A percentile compares a stretch with the other conserved stretches of the same genome.
Evolutionary conservation across 176 grass and related monocot species (phyloP).

Genomic region (Oryza punctata): DNA sequence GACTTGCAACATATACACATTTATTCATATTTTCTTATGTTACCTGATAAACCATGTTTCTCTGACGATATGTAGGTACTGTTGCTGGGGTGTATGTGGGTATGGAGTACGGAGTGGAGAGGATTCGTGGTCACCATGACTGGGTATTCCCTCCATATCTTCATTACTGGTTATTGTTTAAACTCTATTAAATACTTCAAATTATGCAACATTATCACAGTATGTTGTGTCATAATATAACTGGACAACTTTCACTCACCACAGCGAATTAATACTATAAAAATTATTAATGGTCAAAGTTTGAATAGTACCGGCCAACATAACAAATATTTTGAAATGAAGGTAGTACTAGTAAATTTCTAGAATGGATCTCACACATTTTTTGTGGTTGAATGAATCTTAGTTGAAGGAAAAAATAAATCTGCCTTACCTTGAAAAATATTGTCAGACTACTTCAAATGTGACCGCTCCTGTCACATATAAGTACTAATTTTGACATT

Average conservation of each 20-base stretch:
- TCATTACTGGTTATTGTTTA: background rate
- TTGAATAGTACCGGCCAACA: too few relatives aligned
- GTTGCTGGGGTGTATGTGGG: slow-evolving; percentile 81
- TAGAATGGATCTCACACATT: background rate
- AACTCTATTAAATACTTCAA: background rate
- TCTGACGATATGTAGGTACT: slow-evolving; percentile 46
- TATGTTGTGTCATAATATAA: background rate
- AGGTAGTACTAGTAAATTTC: background rate
- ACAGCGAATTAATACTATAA: too few relatives aligned
- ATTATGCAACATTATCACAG: too few relatives aligned
- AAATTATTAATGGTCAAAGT: too few relatives aligned
- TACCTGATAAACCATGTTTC: background rate
- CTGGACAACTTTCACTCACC: background rate
- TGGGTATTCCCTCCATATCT: slow-evolving; percentile 53
- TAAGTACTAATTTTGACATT: background rate
- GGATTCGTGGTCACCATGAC: slow-evolving; percentile 56
- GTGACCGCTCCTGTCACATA: background rate
- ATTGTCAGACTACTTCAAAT: background rate
- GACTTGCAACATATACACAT: background rate
- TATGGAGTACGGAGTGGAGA: slow-evolving; percentile 71
- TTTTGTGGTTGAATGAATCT: background rate
- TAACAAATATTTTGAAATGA: too few relatives aligned
- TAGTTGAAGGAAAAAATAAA: background rate
- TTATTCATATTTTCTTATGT: background rate
- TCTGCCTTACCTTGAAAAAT: background rate